A percentile compares a stretch with the other conserved stretches of the same genome.
These are phyloP conservation scores for Discostella stelligera DNA, from an alignment of 352 stramenopile species.

Conservation along the genomic window DNA sequence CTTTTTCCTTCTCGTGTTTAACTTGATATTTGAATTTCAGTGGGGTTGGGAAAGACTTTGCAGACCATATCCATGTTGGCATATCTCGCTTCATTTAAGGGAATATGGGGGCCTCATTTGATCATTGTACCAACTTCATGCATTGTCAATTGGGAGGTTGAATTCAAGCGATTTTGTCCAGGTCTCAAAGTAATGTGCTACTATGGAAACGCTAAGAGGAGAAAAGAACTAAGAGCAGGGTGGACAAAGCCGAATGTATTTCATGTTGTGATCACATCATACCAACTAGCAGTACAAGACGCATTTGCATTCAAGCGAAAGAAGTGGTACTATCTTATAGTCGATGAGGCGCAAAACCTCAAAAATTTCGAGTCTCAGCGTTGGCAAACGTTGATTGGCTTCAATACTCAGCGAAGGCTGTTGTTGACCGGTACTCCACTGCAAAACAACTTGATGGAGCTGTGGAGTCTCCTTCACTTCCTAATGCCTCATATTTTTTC, in stretches of 20 bases:
- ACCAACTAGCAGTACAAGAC: slow-evolving; percentile 97
- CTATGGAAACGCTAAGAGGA: slow-evolving; percentile 94
- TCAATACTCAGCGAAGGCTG: slow-evolving; percentile 91
- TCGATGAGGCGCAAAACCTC: slow-evolving; percentile 99
- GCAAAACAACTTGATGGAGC: slow-evolving; percentile 96
- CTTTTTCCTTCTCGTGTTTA: no score
- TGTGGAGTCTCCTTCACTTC: slow-evolving; percentile 98
- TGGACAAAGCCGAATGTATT: slow-evolving; percentile 95
- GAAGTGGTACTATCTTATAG: slow-evolving; percentile 98
- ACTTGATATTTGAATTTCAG: no score
- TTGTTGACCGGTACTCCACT: slow-evolving; percentile 96
- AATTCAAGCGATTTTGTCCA: slow-evolving; percentile 97
- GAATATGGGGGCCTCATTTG: slow-evolving; percentile 97
- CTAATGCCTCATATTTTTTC: slow-evolving; percentile 97
- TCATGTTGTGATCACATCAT: slow-evolving; percentile 98
- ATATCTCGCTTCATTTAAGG: slow-evolving; percentile 90
- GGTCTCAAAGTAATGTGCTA: slow-evolving; percentile 98
- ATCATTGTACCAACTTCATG: slow-evolving; percentile 97
- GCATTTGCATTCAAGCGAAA: slow-evolving; percentile 96
- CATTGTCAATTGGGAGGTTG: slow-evolving; percentile 99
- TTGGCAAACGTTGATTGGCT: slow-evolving; percentile 97
- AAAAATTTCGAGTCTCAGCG: slow-evolving; percentile 98
- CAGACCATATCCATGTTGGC: slow-evolving; percentile 98
- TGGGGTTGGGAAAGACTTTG: slow-evolving; percentile 90
- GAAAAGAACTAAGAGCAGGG: slow-evolving; percentile 89